phyloP scores from a whole-genome alignment of 2,329 filamentous ascomycete genomes.

The Verticillium dahliae region DNA sequence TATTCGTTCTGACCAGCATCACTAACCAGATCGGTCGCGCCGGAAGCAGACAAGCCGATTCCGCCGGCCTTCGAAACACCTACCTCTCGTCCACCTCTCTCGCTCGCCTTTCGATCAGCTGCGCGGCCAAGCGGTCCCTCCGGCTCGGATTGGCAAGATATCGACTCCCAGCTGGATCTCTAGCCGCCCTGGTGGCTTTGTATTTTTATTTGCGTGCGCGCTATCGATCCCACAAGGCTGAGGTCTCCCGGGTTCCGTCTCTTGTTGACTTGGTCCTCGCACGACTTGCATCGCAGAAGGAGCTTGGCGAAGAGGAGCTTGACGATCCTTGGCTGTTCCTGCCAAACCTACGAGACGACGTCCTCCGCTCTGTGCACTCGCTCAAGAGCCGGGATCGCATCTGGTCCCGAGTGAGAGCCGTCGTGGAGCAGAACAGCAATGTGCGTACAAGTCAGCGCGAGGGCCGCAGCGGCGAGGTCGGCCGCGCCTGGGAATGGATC shows the following conservation, averaged over 20 bases:
- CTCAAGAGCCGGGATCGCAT: constrained; percentile 69
- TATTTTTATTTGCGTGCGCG: constrained; percentile 58
- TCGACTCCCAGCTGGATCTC: constrained; percentile 74
- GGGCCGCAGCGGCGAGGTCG: constrained; percentile 58
- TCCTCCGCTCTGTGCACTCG: constrained; percentile 75
- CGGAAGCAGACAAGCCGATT: constrained; percentile 65
- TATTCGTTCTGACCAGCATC: constrained; percentile 44
- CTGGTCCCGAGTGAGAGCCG: constrained; percentile 74
- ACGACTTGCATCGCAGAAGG: constrained; percentile 75
- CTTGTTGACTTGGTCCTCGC: constrained; percentile 82
- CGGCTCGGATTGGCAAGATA: constrained; percentile 76
- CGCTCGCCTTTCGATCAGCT: constrained; percentile 83
- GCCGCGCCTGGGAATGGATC: constrained; percentile 65
- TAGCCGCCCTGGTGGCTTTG: constrained; percentile 43
- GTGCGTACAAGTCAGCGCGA: constrained; percentile 70
- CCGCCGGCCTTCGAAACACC: constrained; percentile 53
- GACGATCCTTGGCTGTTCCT: constrained; percentile 79
- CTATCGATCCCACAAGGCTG: constrained; percentile 56
- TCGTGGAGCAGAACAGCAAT: constrained; percentile 93
- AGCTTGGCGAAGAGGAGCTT: constrained; percentile 61
- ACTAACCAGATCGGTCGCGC: constrained; percentile 83
- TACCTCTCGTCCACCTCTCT: constrained; percentile 79
- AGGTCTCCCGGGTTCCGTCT: constrained; percentile 68
- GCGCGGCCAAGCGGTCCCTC: constrained; percentile 71
- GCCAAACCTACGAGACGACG: constrained; percentile 84